Base-by-base conservation (phyloP, 1,284 basidiomycete genomes). In the Nidula niveotomentosa region DNA sequence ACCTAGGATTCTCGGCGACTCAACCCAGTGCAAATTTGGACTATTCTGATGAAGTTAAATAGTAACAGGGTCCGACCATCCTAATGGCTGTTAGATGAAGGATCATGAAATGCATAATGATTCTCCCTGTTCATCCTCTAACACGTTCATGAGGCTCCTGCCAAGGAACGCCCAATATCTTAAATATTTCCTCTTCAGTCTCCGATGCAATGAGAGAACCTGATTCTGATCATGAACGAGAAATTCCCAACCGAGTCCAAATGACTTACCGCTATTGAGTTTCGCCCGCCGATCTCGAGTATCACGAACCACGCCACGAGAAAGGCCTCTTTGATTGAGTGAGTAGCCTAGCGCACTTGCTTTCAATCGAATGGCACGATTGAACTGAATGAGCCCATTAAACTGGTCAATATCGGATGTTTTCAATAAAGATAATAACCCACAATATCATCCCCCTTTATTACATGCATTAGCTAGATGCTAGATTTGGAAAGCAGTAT, bases 271-370 rank as follows among this genome's bases (percentile, higher is more conserved):
- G 58, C 78, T 69, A 39, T 84, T 82, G n/a, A 83, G 57, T 67
- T 92, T 93, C 54, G 83, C 71, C 37, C 74, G 73, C 23, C 80
- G 73, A 58, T 90, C 76, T 36, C 73, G 75, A 9, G 84, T 80
- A 66, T 91, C 85, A 6, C 92, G 83, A n/a, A 91, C 71, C 36
- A 94, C 87, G 0, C 83, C 85, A 3, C 74, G 74, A 62, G 79
- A 94, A 7, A 96, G 69, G 0, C 93, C 93, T 49, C 84, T 80
- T 70, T 96, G 94, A 63, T 96, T 96, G 44, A 97, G 78, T 12
- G 88, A 90, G 70, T 88, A 94, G 0, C 93, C 93, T 68, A 89
- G 81, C 56, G 81, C 85, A 58, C 84, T 83, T 2, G 94, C 94
- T 69, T 94, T 94, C 60, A 90, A 70, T 13, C 94, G 84, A 67